phyloP scores from a whole-genome alignment of 2,329 filamentous ascomycete species.

The Neocucurbitaria cava region DNA sequence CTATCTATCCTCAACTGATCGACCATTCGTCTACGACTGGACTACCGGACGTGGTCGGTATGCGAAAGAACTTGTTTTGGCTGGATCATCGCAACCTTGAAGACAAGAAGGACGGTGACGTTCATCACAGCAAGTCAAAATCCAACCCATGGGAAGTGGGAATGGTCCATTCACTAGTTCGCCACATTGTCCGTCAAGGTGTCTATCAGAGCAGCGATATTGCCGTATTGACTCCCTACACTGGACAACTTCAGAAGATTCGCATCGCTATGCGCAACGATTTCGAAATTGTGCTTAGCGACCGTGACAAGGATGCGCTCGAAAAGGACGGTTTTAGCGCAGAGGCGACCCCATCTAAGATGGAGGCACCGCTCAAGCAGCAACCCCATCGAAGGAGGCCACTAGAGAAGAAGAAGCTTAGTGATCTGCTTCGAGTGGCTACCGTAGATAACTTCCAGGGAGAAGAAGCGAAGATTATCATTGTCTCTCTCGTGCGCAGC shows the following conservation, averaged over 20 bases:
- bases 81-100: constrained; percentile 64
- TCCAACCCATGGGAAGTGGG: constrained; percentile 67
- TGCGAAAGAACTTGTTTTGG: constrained; percentile 66
- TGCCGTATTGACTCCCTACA: constrained; percentile 72
- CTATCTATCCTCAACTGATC: constrained; percentile 63
- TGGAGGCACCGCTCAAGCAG: background rate
- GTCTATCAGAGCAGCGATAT: constrained; percentile 67
- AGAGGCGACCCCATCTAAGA: background rate
- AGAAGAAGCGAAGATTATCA: constrained; percentile 74
- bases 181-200: constrained; percentile 71
- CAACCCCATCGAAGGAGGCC: constrained; percentile 16
- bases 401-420: constrained; percentile 30
- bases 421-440: constrained; percentile 53
- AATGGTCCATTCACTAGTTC: constrained; percentile 68
- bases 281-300: constrained; percentile 69
- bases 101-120: constrained; percentile 17
- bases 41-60: constrained; percentile 61
- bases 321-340: constrained; percentile 30
- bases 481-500: constrained; percentile 75
- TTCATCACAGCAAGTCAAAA: constrained; percentile 52
- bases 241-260: constrained; percentile 64
- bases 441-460: constrained; percentile 81
- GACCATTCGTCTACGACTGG: constrained; percentile 54
- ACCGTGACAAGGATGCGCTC: constrained; percentile 66
- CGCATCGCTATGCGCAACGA: constrained; percentile 53